Conservation (phyloP, 2,329 filamentous ascomycete species). For the Cercospora sp. region DNA sequence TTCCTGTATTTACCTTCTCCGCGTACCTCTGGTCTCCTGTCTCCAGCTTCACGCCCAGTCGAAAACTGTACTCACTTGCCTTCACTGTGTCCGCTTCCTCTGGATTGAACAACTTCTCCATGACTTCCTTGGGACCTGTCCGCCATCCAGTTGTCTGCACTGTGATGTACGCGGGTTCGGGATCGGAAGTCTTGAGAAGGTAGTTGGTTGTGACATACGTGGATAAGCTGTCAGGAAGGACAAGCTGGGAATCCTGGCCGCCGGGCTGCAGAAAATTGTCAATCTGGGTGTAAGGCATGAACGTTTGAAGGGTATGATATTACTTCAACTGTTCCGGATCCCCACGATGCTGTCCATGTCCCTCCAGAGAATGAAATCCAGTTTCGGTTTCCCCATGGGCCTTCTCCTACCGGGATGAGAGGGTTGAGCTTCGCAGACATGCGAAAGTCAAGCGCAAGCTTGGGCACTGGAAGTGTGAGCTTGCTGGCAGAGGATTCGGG, state of each 20-base stretch:
- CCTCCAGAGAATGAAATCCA: constrained; percentile 55
- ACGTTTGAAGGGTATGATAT: not conserved
- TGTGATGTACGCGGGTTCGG: constrained; percentile 23
- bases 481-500: constrained; percentile 7
- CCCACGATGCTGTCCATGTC: constrained; percentile 55
- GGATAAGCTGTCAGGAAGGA: constrained; percentile 17
- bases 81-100: constrained; percentile 19
- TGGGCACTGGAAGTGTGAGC: constrained; percentile 44
- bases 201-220: constrained; percentile 25
- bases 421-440: constrained; percentile 56
- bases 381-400: constrained; percentile 52
- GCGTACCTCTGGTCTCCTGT: constrained; percentile 25
- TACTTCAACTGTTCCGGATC: constrained; percentile 48
- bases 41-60: constrained; percentile 22
- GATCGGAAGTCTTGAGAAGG: constrained; percentile 22
- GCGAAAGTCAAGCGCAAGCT: constrained; percentile 54
- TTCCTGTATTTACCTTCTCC: constrained; percentile 18
- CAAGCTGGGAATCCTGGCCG: constrained; percentile 27
- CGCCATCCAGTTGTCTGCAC: constrained; percentile 26
- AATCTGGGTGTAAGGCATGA: not conserved
- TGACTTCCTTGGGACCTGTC: constrained; percentile 21
- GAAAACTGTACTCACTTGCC: constrained; percentile 24
- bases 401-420: constrained; percentile 48
- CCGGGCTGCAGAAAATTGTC: constrained; percentile 10
- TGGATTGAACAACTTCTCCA: constrained; percentile 25